Percentiles rank a stretch among this genome's conserved stretches.
These are phyloP conservation scores for Quercus dentata DNA, from an alignment of 306 rosid genomes.

Conservation along the genomic window DNA sequence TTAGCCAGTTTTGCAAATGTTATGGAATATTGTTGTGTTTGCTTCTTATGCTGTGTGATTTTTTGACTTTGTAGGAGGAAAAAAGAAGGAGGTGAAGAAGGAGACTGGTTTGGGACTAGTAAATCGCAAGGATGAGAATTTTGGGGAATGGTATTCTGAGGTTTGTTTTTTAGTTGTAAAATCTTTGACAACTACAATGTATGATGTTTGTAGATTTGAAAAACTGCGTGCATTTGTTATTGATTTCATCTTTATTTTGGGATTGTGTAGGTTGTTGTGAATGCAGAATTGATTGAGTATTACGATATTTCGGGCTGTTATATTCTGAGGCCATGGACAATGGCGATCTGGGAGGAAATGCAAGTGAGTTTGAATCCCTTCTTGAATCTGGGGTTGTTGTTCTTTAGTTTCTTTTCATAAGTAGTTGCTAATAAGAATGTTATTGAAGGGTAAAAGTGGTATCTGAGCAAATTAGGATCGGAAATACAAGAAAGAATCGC, in stretches of 20 bases:
- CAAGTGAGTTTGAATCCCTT: conserved; percentile 53
- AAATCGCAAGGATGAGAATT: conserved; percentile 74
- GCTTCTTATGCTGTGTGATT: background rate
- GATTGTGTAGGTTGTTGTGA: conserved; percentile 69
- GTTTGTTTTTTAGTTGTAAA: conserved; percentile 22
- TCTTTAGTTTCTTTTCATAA: too few relatives aligned
- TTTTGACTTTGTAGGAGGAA: conserved; percentile 45
- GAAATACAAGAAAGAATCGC: too few relatives aligned
- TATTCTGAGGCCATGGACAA: conserved; percentile 92
- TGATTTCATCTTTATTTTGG: conserved; percentile 5
- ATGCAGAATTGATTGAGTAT: conserved; percentile 88
- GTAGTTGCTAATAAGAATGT: too few relatives aligned
- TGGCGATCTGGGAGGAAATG: conserved; percentile 86
- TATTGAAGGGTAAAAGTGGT: too few relatives aligned
- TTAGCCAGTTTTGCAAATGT: too few relatives aligned
- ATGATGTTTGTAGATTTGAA: background rate
- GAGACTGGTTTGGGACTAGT: conserved; percentile 90
- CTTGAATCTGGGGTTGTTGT: background rate
- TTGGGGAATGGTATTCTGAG: conserved; percentile 99
- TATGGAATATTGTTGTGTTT: background rate
- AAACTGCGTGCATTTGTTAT: background rate
- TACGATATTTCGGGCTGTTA: conserved; percentile 97
- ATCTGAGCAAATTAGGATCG: too few relatives aligned
- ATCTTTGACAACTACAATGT: conserved; percentile 2
- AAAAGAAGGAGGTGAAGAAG: conserved; percentile 95